Percentiles rank a stretch among this genome's conserved stretches.
Evolutionary conservation across 257 asterid species (phyloP).

Genomic region (Prunella vulgaris): DNA sequence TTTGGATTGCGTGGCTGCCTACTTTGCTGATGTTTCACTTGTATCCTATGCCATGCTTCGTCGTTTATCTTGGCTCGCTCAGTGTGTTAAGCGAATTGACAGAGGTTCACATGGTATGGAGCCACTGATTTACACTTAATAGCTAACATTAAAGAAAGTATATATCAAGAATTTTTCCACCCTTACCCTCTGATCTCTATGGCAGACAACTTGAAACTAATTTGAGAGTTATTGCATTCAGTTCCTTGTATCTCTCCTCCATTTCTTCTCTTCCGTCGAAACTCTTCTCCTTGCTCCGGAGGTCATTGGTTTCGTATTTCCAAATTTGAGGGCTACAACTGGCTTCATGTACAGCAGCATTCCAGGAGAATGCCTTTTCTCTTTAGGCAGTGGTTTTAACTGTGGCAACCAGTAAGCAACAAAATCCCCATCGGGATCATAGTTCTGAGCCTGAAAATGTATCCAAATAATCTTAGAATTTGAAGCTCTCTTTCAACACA

Average conservation of each 20-base stretch:
- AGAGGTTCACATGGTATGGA: too few relatives aligned
- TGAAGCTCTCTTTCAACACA: background rate
- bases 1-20: too few relatives aligned
- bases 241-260: conserved; percentile 28
- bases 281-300: conserved; percentile 30
- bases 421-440: conserved; percentile 82
- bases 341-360: conserved; percentile 53
- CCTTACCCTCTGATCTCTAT: too few relatives aligned
- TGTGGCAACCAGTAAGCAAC: conserved; percentile 84
- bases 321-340: conserved; percentile 63
- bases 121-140: too few relatives aligned
- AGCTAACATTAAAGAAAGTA: too few relatives aligned
- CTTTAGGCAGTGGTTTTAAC: conserved; percentile 60
- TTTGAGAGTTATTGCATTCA: background rate
- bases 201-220: too few relatives aligned
- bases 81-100: too few relatives aligned
- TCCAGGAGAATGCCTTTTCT: conserved; percentile 69
- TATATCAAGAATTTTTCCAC: too few relatives aligned
- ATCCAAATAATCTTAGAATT: background rate
- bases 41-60: too few relatives aligned
- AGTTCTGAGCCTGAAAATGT: conserved; percentile 67
- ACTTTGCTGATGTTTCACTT: too few relatives aligned
- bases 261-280: conserved; percentile 29
- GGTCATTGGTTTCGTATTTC: conserved; percentile 33
- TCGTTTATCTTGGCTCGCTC: too few relatives aligned